These are phyloP conservation scores for Scalesia atractyloides DNA, from an alignment of 129 eudicot species.

Conservation along the genomic window DNA sequence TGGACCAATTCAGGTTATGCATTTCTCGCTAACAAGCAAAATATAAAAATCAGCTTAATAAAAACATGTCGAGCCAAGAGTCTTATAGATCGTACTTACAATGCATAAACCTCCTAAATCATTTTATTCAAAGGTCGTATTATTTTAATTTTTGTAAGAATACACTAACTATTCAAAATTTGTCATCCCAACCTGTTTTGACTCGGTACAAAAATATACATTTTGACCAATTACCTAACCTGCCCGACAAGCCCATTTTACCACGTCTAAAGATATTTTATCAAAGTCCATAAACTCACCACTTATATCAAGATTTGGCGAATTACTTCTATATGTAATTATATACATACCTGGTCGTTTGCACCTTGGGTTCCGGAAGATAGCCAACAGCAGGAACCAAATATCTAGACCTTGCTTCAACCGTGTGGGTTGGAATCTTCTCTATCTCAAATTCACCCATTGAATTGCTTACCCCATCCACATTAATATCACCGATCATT, in stretches of 20 bases:
- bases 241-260: not conserved
- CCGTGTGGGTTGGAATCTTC: constrained; percentile 42
- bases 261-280: not conserved
- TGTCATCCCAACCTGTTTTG: not conserved
- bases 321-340: not conserved
- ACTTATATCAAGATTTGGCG: not conserved
- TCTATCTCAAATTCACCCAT: constrained; percentile 83
- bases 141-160: not conserved
- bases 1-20: not conserved
- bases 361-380: constrained; percentile 50
- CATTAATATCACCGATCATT: constrained; percentile 35
- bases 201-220: not conserved
- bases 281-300: not conserved
- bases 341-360: constrained; percentile 47
- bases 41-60: not conserved
- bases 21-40: not conserved
- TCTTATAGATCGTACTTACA: not conserved
- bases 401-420: constrained; percentile 68
- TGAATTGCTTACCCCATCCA: constrained; percentile 32
- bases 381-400: constrained; percentile 68
- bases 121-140: not conserved
- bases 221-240: not conserved
- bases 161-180: not conserved
- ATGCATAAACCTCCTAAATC: constrained; percentile 2
- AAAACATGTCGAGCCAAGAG: not conserved